These are phyloP conservation scores for Adansonia madagascariensis DNA, from an alignment of 441 rosid genomes.

Conservation along the genomic window DNA sequence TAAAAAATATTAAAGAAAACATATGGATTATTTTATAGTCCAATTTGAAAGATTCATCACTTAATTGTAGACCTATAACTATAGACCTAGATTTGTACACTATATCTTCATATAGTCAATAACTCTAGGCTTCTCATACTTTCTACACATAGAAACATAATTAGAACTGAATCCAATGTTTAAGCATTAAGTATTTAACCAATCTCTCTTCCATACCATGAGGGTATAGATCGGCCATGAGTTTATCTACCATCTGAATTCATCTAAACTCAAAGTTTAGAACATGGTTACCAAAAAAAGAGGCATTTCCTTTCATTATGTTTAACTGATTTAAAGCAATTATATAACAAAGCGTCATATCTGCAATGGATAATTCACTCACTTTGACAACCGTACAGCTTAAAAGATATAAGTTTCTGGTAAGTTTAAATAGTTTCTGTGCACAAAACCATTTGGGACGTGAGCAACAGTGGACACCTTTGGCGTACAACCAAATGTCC, in stretches of 20 bases:
- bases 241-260: background rate
- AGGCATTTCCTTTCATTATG: background rate
- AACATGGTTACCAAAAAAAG: background rate
- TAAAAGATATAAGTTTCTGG: background rate
- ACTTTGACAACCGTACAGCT: background rate
- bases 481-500: no score
- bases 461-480: no score
- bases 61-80: background rate
- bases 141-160: background rate
- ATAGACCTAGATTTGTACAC: background rate
- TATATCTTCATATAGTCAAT: background rate
- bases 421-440: no score
- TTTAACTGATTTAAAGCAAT: background rate
- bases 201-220: background rate
- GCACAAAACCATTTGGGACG: no score
- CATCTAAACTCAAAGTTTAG: background rate
- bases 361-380: background rate
- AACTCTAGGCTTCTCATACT: background rate
- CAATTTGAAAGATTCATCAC: constrained; percentile 2
- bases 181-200: background rate
- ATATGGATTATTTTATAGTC: background rate
- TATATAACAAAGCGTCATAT: background rate
- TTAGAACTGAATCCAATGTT: no score
- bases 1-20: background rate
- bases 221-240: background rate